Percentiles rank a stretch among this genome's conserved stretches.
Evolutionary conservation across 192 early-diverging fungal genomes (phyloP).

Genomic region (Backusella mclennaniae): DNA sequence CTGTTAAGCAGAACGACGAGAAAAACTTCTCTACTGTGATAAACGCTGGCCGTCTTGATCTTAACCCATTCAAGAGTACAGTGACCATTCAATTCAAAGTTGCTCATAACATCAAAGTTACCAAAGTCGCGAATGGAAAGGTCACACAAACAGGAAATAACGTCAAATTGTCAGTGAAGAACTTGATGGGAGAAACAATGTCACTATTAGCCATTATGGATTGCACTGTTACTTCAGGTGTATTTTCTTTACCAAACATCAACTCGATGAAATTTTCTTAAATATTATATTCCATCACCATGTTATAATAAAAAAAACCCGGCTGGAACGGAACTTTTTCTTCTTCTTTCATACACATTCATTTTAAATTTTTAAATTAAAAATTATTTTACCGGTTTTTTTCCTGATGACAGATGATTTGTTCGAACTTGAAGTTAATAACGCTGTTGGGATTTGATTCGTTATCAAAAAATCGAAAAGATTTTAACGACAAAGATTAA

Average conservation of each 20-base stretch:
- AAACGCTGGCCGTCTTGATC: conserved; percentile 21
- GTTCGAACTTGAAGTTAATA: not conserved
- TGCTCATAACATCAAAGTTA: not conserved
- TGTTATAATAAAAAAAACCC: conserved; percentile 1
- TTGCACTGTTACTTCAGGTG: not conserved
- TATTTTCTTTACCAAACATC: conserved; percentile 14
- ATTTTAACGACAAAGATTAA: not conserved
- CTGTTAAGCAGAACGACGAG: not conserved
- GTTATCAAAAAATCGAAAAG: not conserved
- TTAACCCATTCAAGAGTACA: conserved; percentile 5
- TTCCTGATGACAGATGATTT: not conserved
- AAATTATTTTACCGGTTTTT: not conserved
- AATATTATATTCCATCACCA: not conserved
- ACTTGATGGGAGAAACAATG: conserved; percentile 17
- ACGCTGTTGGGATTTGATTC: not conserved
- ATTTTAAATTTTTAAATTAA: not conserved
- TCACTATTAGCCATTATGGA: conserved; percentile 6
- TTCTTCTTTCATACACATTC: not conserved
- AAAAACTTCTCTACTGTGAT: not conserved
- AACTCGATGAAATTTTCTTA: conserved; percentile 10
- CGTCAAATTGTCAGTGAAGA: conserved; percentile 12
- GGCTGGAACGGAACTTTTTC: not conserved
- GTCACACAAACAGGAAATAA: conserved; percentile 9
- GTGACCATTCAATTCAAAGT: conserved; percentile 20
- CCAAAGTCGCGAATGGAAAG: not conserved